These are phyloP conservation scores for Nissolia schottii DNA, from an alignment of 306 rosid genomes.

Conservation along the genomic window DNA sequence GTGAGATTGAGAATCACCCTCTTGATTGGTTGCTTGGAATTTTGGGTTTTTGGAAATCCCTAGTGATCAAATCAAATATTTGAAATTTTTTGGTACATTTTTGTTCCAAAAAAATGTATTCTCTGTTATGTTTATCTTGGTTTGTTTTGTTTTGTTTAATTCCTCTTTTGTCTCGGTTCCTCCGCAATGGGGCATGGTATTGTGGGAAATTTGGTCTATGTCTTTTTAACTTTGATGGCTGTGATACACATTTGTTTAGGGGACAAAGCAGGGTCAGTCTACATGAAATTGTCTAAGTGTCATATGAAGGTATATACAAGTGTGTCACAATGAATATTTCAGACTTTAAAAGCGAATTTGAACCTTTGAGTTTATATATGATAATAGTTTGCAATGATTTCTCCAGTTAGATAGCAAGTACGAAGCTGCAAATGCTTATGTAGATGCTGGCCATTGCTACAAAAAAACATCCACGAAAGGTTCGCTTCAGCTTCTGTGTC, in stretches of 20 bases:
- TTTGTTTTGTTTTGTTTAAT: neutral
- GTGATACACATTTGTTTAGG: slow-evolving; percentile 25
- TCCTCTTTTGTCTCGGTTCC: neutral
- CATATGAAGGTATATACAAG: slow-evolving; percentile 37
- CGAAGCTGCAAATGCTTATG: slow-evolving; percentile 56
- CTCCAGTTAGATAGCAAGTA: slow-evolving; percentile 42
- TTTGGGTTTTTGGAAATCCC: neutral
- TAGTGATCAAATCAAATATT: neutral
- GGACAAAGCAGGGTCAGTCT: slow-evolving; percentile 49
- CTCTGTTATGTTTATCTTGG: neutral
- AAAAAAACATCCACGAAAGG: slow-evolving; percentile 46
- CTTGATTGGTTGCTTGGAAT: neutral
- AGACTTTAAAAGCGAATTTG: neutral
- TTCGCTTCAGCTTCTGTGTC: neutral
- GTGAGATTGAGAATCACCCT: neutral
- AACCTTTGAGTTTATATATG: neutral
- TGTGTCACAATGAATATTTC: neutral
- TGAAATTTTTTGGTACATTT: neutral
- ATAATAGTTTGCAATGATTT: neutral
- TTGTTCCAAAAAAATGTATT: neutral
- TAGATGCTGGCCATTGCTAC: slow-evolving; percentile 46
- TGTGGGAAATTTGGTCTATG: neutral
- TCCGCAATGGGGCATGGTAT: neutral
- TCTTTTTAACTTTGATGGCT: neutral
- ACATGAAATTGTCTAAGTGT: slow-evolving; percentile 40